These are phyloP conservation scores for Avicennia marina DNA, from an alignment of 257 asterid genomes.

Conservation along the genomic window DNA sequence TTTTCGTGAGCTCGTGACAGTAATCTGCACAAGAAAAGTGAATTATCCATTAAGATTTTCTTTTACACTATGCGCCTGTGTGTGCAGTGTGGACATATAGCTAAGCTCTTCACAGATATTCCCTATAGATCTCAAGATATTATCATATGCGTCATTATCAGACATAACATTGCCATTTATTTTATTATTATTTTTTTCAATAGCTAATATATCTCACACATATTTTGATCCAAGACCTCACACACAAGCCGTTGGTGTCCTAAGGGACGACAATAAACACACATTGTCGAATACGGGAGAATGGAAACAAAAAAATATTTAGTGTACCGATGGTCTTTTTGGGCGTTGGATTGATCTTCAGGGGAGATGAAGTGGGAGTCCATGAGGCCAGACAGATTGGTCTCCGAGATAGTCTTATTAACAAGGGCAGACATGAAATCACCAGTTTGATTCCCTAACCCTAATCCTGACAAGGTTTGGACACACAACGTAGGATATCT, in stretches of 20 bases:
- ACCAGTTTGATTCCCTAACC: conserved; percentile 12
- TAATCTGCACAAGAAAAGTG: conserved; percentile 25
- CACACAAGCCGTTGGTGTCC: too few relatives aligned
- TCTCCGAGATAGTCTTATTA: conserved; percentile 40
- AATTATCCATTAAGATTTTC: neutral
- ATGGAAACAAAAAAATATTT: too few relatives aligned
- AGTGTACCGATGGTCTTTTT: conserved; percentile 42
- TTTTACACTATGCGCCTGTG: too few relatives aligned
- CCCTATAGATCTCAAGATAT: too few relatives aligned
- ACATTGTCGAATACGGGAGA: neutral
- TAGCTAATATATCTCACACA: too few relatives aligned
- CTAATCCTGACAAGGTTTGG: conserved; percentile 31
- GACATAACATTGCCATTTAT: too few relatives aligned
- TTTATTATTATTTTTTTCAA: too few relatives aligned
- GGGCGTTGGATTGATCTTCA: conserved; percentile 45
- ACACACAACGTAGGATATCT: conserved; percentile 56
- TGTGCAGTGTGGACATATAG: too few relatives aligned
- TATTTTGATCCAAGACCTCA: too few relatives aligned
- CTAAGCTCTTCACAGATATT: too few relatives aligned
- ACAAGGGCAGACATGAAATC: conserved; percentile 47
- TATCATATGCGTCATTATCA: too few relatives aligned
- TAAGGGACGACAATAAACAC: too few relatives aligned
- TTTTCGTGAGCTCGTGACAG: conserved; percentile 47
- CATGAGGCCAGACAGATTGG: conserved; percentile 39
- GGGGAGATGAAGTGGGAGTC: conserved; percentile 44